phyloP scores from a whole-genome alignment of 495 filamentous ascomycete genomes.

The Hypoxylon fragiforme region DNA sequence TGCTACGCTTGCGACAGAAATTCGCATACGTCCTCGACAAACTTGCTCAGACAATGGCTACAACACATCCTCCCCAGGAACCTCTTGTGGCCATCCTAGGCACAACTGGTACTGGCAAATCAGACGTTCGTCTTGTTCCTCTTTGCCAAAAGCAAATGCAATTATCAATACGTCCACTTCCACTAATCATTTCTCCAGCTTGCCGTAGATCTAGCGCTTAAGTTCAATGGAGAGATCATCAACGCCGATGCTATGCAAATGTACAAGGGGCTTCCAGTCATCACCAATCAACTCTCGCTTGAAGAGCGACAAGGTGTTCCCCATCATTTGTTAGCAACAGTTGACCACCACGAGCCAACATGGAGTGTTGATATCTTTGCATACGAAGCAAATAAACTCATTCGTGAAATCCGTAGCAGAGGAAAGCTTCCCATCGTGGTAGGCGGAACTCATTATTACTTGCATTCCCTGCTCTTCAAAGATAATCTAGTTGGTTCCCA shows the following conservation, averaged over 20 bases:
- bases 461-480: conserved; percentile 81
- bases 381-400: conserved; percentile 65
- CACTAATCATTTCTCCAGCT: conserved; percentile 58
- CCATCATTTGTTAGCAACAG: conserved; percentile 84
- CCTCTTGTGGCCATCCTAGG: conserved; percentile 86
- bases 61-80: conserved; percentile 31
- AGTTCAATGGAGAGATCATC: conserved; percentile 91
- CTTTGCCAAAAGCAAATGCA: neutral
- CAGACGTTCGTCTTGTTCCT: conserved; percentile 67
- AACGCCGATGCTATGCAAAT: conserved; percentile 99
- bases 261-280: conserved; percentile 89
- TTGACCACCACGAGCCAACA: conserved; percentile 72
- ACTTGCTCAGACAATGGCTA: conserved; percentile 31
- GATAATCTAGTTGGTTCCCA: conserved; percentile 56
- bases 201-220: conserved; percentile 82
- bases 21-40: conserved; percentile 3
- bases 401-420: conserved; percentile 74
- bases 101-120: conserved; percentile 95
- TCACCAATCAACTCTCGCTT: conserved; percentile 86
- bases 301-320: conserved; percentile 79
- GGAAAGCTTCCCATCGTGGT: conserved; percentile 87
- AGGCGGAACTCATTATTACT: conserved; percentile 94
- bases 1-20: conserved; percentile 3
- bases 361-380: conserved; percentile 81
- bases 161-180: neutral